Evolutionary conservation across 2,329 filamentous ascomycete species (phyloP).

Genomic region (Aspergillus glaucus): DNA sequence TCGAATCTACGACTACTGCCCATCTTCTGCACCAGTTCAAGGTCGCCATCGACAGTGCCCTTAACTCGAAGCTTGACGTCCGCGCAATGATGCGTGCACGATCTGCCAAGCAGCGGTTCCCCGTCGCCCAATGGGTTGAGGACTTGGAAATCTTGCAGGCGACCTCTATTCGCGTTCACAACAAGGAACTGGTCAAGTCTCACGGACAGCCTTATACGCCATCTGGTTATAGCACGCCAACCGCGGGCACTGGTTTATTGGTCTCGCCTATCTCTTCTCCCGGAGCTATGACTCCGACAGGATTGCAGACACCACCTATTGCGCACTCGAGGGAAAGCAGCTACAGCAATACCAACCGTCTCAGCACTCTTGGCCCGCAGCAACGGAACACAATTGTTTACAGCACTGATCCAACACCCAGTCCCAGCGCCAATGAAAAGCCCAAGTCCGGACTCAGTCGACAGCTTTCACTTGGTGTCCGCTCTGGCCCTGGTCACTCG

Average conservation of each 20-base stretch:
- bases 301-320: conserved; percentile 29
- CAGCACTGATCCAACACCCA: conserved; percentile 26
- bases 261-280: conserved; percentile 21
- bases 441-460: conserved; percentile 28
- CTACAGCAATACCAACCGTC: conserved; percentile 23
- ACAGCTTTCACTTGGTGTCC: conserved; percentile 35
- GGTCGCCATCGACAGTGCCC: conserved; percentile 55
- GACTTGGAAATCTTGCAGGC: conserved; percentile 57
- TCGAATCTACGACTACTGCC: conserved; percentile 58
- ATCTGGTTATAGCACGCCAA: conserved; percentile 39
- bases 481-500: conserved; percentile 34
- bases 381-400: conserved; percentile 36
- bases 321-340: conserved; percentile 25
- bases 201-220: conserved; percentile 29
- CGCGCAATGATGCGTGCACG: conserved; percentile 59
- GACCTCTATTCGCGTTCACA: conserved; percentile 53
- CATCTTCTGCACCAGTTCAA: conserved; percentile 62
- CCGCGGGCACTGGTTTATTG: conserved; percentile 25
- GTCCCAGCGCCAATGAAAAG: conserved; percentile 24
- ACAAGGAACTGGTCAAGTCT: conserved; percentile 35
- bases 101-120: conserved; percentile 60
- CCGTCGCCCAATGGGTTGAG: conserved; percentile 61
- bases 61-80: conserved; percentile 51
- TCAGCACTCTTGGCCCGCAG: conserved; percentile 30
- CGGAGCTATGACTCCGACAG: conserved; percentile 21